phyloP scores from a whole-genome alignment of 139 green algal genomes.

The Coelastrella sp. region DNA sequence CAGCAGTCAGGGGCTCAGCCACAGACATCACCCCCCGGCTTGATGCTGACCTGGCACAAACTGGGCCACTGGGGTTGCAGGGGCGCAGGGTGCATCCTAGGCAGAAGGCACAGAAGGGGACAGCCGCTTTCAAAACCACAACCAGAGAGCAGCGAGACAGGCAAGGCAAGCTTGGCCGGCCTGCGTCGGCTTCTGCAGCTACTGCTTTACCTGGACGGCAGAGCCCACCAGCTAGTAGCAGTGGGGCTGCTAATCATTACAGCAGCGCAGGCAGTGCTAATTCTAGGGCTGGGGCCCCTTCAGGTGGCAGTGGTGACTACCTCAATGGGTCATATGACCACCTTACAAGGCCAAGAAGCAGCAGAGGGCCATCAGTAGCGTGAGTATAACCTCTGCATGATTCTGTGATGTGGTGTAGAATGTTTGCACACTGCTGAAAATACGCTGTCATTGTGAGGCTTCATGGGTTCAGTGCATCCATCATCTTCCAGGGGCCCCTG shows the following conservation, averaged over 20 bases:
- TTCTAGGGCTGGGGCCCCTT: not conserved
- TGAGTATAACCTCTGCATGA: not conserved
- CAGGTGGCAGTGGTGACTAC: not conserved
- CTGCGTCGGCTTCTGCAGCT: not conserved
- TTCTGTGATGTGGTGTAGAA: not conserved
- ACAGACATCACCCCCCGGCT: not conserved
- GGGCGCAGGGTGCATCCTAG: not conserved
- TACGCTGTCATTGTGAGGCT: no score
- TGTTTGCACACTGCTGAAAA: no score
- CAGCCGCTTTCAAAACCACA: slow-evolving; percentile 9
- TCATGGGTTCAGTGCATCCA: no score
- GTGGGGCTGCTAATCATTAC: no score
- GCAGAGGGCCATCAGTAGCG: not conserved
- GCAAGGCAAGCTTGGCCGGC: not conserved
- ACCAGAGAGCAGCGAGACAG: slow-evolving; percentile 23
- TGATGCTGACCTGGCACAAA: not conserved
- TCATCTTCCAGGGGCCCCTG: no score
- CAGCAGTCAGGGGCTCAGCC: not conserved
- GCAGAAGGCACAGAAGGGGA: not conserved
- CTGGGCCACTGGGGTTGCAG: not conserved
- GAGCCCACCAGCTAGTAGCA: not conserved
- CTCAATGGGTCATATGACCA: slow-evolving; percentile 3
- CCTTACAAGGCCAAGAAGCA: slow-evolving; percentile 6
- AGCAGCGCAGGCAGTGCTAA: no score
- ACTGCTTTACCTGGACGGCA: not conserved